Conservation (phyloP, 306 rosid genomes). For the Notholithocarpus densiflorus region DNA sequence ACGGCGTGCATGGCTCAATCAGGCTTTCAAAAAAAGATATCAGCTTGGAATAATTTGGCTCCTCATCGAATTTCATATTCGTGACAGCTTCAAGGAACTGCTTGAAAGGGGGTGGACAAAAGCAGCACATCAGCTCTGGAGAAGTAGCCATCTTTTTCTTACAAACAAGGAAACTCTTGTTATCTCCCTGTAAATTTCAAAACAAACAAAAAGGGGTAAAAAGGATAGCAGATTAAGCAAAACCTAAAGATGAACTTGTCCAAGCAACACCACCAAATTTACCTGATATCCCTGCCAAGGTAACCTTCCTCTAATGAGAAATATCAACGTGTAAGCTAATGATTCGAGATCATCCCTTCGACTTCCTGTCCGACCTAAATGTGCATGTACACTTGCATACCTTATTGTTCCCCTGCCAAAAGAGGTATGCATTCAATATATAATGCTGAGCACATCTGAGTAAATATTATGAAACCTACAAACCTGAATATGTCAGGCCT, state of each 20-base stretch:
- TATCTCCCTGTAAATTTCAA: slow-evolving; percentile 71
- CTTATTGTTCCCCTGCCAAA: slow-evolving; percentile 83
- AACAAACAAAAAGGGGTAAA: neutral
- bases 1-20: slow-evolving; percentile 65
- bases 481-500: slow-evolving; percentile 96
- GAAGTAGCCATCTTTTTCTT: slow-evolving; percentile 93
- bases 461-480: slow-evolving; percentile 10
- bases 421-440: slow-evolving; percentile 16
- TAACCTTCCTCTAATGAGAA: slow-evolving; percentile 86
- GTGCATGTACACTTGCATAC: slow-evolving; percentile 97
- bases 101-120: slow-evolving; percentile 82
- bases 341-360: slow-evolving; percentile 95
- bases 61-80: slow-evolving; percentile 88
- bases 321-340: slow-evolving; percentile 82
- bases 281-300: slow-evolving; percentile 99
- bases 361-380: slow-evolving; percentile 94
- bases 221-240: slow-evolving; percentile 13
- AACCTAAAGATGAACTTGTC: neutral
- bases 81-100: slow-evolving; percentile 88
- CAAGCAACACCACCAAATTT: slow-evolving; percentile 11
- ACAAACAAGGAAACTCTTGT: slow-evolving; percentile 92
- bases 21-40: slow-evolving; percentile 78
- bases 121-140: slow-evolving; percentile 90
- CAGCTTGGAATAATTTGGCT: slow-evolving; percentile 84
- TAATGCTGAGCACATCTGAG: neutral